Evolutionary conservation across 345 rosid genomes (phyloP).

Genomic region (Euclidium syriacum): DNA sequence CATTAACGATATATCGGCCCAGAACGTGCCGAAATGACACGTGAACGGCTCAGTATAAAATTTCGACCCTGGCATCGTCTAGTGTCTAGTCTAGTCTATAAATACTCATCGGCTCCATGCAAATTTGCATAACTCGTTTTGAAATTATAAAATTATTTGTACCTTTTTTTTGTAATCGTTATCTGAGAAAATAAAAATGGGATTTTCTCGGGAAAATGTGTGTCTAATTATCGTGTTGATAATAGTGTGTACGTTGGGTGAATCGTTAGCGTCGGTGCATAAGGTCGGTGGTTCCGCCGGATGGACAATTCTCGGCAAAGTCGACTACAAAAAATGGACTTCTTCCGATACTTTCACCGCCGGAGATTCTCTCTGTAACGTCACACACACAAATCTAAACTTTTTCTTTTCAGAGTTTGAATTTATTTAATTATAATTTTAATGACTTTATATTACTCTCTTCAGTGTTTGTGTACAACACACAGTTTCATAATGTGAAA

Average conservation of each 20-base stretch:
- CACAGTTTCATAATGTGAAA: conserved; percentile 30
- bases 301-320: conserved; percentile 24
- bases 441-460: neutral
- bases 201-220: neutral
- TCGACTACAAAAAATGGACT: conserved; percentile 25
- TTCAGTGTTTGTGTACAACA: conserved; percentile 32
- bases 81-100: neutral
- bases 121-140: neutral
- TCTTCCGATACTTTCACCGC: neutral
- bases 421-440: neutral
- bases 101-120: neutral
- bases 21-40: neutral
- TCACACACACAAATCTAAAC: neutral
- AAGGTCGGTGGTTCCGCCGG: conserved; percentile 27
- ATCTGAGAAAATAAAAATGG: no score
- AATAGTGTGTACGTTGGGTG: neutral
- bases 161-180: no score
- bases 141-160: no score
- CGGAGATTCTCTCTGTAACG: conserved; percentile 18
- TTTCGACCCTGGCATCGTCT: neutral
- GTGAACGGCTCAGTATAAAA: neutral
- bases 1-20: neutral
- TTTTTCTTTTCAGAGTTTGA: neutral
- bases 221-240: neutral
- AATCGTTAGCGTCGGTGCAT: conserved; percentile 5